Base-by-base conservation (phyloP, 1,139 yeast species). In the Magnusiomyces fungicola region DNA sequence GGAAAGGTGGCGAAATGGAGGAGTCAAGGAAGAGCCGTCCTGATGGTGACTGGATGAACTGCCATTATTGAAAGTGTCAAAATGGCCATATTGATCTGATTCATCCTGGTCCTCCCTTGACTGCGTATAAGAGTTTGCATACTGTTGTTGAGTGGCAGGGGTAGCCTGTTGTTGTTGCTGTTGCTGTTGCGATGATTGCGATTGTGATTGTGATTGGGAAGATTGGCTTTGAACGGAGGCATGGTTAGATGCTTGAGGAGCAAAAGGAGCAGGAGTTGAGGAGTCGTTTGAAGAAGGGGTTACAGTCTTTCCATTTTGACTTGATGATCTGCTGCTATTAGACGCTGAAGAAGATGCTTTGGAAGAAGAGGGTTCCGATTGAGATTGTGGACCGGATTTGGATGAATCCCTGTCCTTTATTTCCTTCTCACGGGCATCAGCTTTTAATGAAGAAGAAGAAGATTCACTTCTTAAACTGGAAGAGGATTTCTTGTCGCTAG, bases 371-470 rank as follows among this genome's bases (percentile, higher is more conserved):
- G 24, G 36, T 22, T 39, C 30, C 12, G 32, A 22, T 32, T 41
- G 46, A 6, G 39, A 25, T 12, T 12, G 22, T 30, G 24, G 38
- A 12, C 21, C 21, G 14, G 39, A 39, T 22, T 48, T 41, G 36
- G 43, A 37, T 18, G 52, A 19, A 10, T 45, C 49, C 43, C 48
- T 25, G 18, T 43, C 49, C 33, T 45, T 50, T 30, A 45, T 34
- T 36, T 50, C 51, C 45, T 50, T 50, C 30, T 45, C 50, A 25
- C 48, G 42, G 29, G 41, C 42, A 37, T 50, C 51, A 21, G 48
- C 43, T 23, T 46, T 49, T 12, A 44, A 40, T 1, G 53, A 47
- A 6, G 53, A 41, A 2, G 57, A 46, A n/a, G 56, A 50, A 9
- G 55, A 44, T 16, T 45, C 48, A 21, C 48, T 24, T 16, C 51